Conservation (phyloP, 345 rosid genomes). For the Heritiera littoralis region DNA sequence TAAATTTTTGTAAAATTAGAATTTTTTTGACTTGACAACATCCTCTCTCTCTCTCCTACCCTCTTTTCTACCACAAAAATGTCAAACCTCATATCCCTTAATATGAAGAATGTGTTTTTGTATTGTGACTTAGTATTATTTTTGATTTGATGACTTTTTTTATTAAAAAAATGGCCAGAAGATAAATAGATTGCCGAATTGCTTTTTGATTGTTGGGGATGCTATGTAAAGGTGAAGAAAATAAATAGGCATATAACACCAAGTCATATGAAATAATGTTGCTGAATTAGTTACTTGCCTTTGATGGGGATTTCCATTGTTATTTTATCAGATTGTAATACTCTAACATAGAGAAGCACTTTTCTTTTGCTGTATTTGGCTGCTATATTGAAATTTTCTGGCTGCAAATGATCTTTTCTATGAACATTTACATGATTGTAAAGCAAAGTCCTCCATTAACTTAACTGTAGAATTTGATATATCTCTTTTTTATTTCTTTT, state of each 20-base stretch:
- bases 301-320: neutral
- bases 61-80: neutral
- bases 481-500: neutral
- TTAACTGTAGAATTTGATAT: neutral
- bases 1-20: neutral
- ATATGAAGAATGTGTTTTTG: neutral
- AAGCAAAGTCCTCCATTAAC: neutral
- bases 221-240: neutral
- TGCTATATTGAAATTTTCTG: neutral
- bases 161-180: neutral
- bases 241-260: neutral
- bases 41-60: neutral
- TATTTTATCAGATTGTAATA: neutral
- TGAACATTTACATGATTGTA: neutral
- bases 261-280: neutral
- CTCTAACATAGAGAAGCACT: neutral
- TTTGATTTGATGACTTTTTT: neutral
- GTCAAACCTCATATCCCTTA: neutral
- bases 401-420: neutral
- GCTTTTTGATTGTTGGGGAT: neutral
- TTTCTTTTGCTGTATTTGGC: neutral
- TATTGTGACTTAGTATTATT: neutral
- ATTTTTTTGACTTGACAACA: neutral
- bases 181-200: neutral
- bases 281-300: neutral